Evolutionary conservation across 1,284 basidiomycete genomes (phyloP).

Genomic region (Porodaedalea pini): DNA sequence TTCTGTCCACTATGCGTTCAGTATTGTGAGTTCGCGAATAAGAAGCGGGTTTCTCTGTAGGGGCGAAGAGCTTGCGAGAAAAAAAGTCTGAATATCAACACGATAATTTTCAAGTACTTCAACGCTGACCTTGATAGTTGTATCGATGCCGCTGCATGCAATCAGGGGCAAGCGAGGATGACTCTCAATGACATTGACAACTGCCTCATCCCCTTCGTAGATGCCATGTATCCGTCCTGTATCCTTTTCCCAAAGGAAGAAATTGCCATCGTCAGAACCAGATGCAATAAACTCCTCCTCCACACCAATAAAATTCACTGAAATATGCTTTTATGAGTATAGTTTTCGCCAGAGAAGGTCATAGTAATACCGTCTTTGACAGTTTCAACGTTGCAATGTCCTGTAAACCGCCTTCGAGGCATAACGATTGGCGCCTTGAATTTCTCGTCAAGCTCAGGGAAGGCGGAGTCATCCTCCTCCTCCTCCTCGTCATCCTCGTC

Average conservation of each 20-base stretch:
- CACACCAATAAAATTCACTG: conserved; percentile 83
- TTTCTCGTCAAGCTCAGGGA: conserved; percentile 24
- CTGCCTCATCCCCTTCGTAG: conserved; percentile 76
- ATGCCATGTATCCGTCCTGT: conserved; percentile 67
- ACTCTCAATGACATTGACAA: conserved; percentile 86
- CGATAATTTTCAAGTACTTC: conserved; percentile 4
- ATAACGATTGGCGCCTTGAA: conserved; percentile 41
- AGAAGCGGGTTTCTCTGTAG: conserved; percentile 41
- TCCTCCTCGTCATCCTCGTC: conserved; percentile 25
- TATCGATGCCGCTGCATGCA: conserved; percentile 87
- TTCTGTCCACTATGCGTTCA: conserved; percentile 45
- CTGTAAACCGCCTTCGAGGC: conserved; percentile 66
- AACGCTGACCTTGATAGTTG: conserved; percentile 74
- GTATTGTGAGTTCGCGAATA: conserved; percentile 55
- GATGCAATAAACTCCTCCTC: conserved; percentile 76
- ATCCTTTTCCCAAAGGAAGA: conserved; percentile 81
- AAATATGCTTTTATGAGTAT: conserved; percentile 3
- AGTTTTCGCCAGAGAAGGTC: background rate
- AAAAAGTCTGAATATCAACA: conserved; percentile 7
- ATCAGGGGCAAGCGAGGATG: conserved; percentile 80
- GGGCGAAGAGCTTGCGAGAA: conserved; percentile 62
- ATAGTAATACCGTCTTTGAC: conserved; percentile 81
- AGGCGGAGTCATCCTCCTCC: conserved; percentile 29
- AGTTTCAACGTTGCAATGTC: conserved; percentile 81
- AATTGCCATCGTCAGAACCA: conserved; percentile 88